Base-by-base conservation (phyloP, 306 rosid species). In the Comarum palustre region DNA sequence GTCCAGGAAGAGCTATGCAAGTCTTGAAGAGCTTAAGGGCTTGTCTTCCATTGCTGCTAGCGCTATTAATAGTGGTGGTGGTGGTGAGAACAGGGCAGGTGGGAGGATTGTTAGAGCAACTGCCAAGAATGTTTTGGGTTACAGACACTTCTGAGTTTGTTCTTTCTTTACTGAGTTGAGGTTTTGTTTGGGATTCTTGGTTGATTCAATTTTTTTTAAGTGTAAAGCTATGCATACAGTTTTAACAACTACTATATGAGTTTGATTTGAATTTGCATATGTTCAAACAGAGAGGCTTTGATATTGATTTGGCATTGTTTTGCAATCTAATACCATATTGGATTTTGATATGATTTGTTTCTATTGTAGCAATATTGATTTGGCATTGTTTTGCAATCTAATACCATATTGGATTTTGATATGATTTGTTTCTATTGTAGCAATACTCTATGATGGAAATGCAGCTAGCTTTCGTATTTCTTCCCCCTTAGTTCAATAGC, bases 1-100 rank as follows among this genome's bases (percentile, higher is more conserved):
- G 87, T 86, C 85, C 14, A 91, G 99, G 78, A 95, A 91, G 85
- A 95, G 96, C 72, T 90, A 88, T 69, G 96, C 93, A 1, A 84
- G 82, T 69, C 60, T 91, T 55, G 89, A 90, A 75, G 97, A 91
- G 54, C 70, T 91, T 39, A 89, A 82, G 76, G 89, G 87, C 8
- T 74, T 91, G 75, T 82, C 97, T 25, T 82, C 84, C 0, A 85
- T 80, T 10, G 86, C 98, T 7, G 81, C 84, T 0, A 86, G 72
- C 25, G 87, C 92, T 70, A 89, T 93, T 78, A 87, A 72, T 57
- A 85, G 93, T 6, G 64, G 63, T 2, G 42, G 43, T 8, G 39
- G 41, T 3, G 41, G 41, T 11, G 98, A 90, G 65, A 78, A 20
- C 70, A 87, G 88, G 82, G 78, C 80, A 50, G 92, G 90, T 54